These are phyloP conservation scores for Plantago major DNA, from an alignment of 257 asterid genomes.

Conservation along the genomic window DNA sequence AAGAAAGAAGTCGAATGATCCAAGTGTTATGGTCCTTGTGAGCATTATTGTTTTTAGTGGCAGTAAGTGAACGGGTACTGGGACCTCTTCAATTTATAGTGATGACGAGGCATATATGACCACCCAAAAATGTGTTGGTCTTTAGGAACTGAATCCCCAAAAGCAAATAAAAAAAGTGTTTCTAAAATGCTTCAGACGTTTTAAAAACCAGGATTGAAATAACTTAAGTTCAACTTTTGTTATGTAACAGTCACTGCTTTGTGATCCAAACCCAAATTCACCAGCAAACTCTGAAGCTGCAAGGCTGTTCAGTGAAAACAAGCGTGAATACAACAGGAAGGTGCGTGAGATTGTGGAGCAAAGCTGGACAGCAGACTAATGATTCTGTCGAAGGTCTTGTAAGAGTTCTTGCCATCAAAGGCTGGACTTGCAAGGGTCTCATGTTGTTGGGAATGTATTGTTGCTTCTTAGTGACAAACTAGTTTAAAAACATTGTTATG, in stretches of 20 bases:
- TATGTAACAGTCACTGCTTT: slow-evolving; percentile 59
- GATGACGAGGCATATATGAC: too few relatives aligned
- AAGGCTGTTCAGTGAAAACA: slow-evolving; percentile 81
- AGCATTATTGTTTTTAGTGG: too few relatives aligned
- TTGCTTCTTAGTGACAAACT: slow-evolving; percentile 23
- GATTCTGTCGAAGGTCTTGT: slow-evolving; percentile 5
- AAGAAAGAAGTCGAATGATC: too few relatives aligned
- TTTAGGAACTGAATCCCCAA: too few relatives aligned
- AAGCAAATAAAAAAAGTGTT: too few relatives aligned
- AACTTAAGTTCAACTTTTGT: too few relatives aligned
- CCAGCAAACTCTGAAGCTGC: slow-evolving; percentile 97
- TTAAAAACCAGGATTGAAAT: too few relatives aligned
- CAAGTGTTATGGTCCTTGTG: too few relatives aligned
- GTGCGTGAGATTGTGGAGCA: slow-evolving; percentile 88
- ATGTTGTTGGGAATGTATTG: slow-evolving; percentile 31
- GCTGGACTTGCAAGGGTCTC: slow-evolving; percentile 23
- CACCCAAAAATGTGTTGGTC: too few relatives aligned
- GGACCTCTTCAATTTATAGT: too few relatives aligned
- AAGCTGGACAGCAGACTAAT: slow-evolving; percentile 91
- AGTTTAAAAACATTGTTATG: slow-evolving; percentile 28
- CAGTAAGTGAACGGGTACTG: too few relatives aligned
- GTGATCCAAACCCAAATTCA: slow-evolving; percentile 90
- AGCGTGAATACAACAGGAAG: slow-evolving; percentile 87
- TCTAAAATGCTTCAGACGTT: too few relatives aligned
- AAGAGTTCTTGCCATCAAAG: slow-evolving; percentile 3